Base-by-base conservation (phyloP, 768 basidiomycete genomes). In the Cystofilobasidium capitatum region DNA sequence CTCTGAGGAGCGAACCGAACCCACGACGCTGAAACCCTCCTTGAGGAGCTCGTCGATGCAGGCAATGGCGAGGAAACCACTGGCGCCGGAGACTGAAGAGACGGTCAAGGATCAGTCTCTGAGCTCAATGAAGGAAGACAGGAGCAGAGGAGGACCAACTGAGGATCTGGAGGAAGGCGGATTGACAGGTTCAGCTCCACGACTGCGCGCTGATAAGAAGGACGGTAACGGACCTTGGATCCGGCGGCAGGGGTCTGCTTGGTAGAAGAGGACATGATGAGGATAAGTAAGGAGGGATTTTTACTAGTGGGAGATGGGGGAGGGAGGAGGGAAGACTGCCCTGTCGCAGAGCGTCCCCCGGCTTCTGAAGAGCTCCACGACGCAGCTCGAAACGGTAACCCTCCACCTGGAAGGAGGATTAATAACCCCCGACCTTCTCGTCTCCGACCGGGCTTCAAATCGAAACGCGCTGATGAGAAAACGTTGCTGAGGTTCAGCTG, bases 11-110 rank as follows among this genome's bases (percentile, higher is more conserved):
- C 89, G 82, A 8, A 87, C 87, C 0, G 86, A 84, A 0, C 85
- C 87, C 8, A 86, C 82, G 31, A 85, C 83, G 9, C 74, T 76
- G 72, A 83, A 88, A 0, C 88, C 87, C 10, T 79, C 76, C 68
- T 86, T 82, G 13, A 89, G 81, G 14, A 87, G 79, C 10, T 70
- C 72, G 40, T 79, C 78, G 22, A 83, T 82, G 57, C 86, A 78
- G 83, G 85, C 86, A 6, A 79, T 76, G 17, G 83, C 84, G 7
- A 86, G 79, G 74, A 79, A 86, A 29, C 84, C 47, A 26, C 13
- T 16, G 22, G n/a, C 47, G 47, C 47, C 47, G 3, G 47, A 13
- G n/a, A 49, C 47, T 49, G 47, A 5, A n/a, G 13, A 49, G 24
- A 24, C 17, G 44, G 40, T n/a, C 40, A 42, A 6, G 44, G 17